Evolutionary conservation across 2,329 filamentous ascomycete genomes (phyloP).

Genomic region (Fusarium burgessii): DNA sequence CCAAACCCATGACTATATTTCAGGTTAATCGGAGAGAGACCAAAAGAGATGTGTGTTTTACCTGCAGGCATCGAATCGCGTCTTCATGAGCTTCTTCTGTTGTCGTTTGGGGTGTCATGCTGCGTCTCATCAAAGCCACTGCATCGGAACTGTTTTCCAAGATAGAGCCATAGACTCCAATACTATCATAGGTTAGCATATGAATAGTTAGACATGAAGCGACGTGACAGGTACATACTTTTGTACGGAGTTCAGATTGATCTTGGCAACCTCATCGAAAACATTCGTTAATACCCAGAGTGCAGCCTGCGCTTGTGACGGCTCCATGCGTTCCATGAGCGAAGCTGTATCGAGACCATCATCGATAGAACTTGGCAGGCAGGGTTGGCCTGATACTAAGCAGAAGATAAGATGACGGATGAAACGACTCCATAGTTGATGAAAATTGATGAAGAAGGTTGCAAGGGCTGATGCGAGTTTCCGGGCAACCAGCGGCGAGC

Average conservation of each 20-base stretch:
- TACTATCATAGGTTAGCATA: constrained; percentile 47
- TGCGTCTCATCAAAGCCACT: constrained; percentile 54
- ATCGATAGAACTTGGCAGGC: constrained; percentile 37
- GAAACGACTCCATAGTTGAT: constrained; percentile 74
- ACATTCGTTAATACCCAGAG: constrained; percentile 70
- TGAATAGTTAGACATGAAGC: background rate
- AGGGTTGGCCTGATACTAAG: constrained; percentile 54
- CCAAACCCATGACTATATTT: constrained; percentile 74
- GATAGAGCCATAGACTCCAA: constrained; percentile 55
- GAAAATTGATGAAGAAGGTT: constrained; percentile 79
- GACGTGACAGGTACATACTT: constrained; percentile 57
- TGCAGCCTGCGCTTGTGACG: constrained; percentile 63
- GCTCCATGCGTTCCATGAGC: constrained; percentile 61
- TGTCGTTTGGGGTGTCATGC: constrained; percentile 50
- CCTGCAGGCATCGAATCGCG: constrained; percentile 71
- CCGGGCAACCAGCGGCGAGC: constrained; percentile 71
- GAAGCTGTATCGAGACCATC: constrained; percentile 57
- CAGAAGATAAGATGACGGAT: constrained; percentile 71
- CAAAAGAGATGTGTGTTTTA: constrained; percentile 1
- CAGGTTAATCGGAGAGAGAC: constrained; percentile 7
- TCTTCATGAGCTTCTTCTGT: constrained; percentile 61
- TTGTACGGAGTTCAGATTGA: constrained; percentile 71
- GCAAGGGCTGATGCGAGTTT: constrained; percentile 84
- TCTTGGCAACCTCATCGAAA: constrained; percentile 61
- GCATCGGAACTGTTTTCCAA: constrained; percentile 57